phyloP scores from a whole-genome alignment of 2,329 filamentous ascomycete species.

The Talaromyces sp. region DNA sequence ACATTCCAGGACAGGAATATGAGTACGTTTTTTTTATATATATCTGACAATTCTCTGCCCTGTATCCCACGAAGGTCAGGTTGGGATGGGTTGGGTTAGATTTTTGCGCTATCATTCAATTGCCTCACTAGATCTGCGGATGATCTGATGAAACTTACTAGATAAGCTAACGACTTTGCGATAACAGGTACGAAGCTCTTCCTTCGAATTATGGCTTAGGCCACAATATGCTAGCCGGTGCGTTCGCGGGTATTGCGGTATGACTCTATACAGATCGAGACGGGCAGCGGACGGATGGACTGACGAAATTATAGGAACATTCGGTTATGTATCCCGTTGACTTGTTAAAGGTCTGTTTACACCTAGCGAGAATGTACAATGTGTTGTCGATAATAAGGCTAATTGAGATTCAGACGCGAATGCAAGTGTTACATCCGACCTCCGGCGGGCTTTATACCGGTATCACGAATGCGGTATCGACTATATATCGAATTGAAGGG shows the following conservation, averaged over 20 bases:
- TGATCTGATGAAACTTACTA: background rate
- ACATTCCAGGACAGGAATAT: slow-evolving; percentile 43
- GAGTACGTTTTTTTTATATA: slow-evolving; percentile 34
- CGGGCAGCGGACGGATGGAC: background rate
- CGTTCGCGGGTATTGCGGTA: slow-evolving; percentile 94
- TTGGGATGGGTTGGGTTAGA: background rate
- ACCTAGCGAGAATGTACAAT: background rate
- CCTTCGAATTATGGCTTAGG: slow-evolving; percentile 90
- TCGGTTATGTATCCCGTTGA: slow-evolving; percentile 99
- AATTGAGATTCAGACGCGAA: slow-evolving; percentile 67
- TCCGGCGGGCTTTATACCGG: slow-evolving; percentile 80
- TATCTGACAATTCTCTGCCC: too few species aligned
- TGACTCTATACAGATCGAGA: slow-evolving; percentile 29
- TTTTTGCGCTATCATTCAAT: slow-evolving; percentile 1
- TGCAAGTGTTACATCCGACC: slow-evolving; percentile 90
- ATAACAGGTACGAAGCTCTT: slow-evolving; percentile 78
- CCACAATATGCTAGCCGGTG: slow-evolving; percentile 93
- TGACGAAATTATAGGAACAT: slow-evolving; percentile 65
- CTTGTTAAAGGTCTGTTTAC: slow-evolving; percentile 76
- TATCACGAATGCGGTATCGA: slow-evolving; percentile 85
- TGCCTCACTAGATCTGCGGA: background rate
- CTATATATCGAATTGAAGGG: slow-evolving; percentile 86
- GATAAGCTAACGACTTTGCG: slow-evolving; percentile 15
- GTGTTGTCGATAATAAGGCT: background rate
- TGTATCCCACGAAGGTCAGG: too few species aligned